Evolutionary conservation across 495 filamentous ascomycete genomes (phyloP).

Genomic region (Terfezia boudieri): DNA sequence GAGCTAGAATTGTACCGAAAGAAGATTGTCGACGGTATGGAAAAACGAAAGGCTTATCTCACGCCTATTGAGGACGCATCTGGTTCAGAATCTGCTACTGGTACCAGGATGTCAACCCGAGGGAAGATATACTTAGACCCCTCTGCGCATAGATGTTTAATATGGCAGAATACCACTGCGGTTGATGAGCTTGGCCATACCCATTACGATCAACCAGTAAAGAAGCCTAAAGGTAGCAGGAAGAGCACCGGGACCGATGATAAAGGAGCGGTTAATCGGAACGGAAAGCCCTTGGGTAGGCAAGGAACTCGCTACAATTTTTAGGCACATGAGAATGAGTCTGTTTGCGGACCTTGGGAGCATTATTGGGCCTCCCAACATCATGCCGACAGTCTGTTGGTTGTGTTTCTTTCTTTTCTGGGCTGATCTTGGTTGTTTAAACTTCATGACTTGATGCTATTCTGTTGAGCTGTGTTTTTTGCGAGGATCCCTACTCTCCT

Average conservation of each 20-base stretch:
- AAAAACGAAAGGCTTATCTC: conserved; percentile 49
- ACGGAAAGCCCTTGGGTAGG: conserved; percentile 17
- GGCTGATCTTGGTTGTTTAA: no score
- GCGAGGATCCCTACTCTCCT: no score
- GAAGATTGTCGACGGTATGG: conserved; percentile 60
- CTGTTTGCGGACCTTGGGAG: no score
- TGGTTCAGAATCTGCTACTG: conserved; percentile 33
- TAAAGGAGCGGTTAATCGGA: conserved; percentile 13
- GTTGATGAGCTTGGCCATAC: conserved; percentile 56
- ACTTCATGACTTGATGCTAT: no score
- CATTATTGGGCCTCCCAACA: no score
- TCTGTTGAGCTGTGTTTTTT: no score
- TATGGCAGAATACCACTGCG: conserved; percentile 63
- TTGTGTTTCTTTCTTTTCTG: no score
- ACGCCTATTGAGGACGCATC: conserved; percentile 25
- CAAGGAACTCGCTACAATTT: conserved; percentile 19
- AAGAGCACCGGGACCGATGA: conserved; percentile 11
- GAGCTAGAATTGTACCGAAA: conserved; percentile 59
- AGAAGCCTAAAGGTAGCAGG: conserved; percentile 37
- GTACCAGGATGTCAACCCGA: conserved; percentile 54
- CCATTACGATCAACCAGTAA: conserved; percentile 54
- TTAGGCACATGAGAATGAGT: not conserved
- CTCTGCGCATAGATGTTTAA: conserved; percentile 38
- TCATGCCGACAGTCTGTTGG: no score
- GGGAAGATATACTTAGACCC: conserved; percentile 45